Conservation (phyloP, 768 basidiomycete genomes). For the Baorangia bicolor region DNA sequence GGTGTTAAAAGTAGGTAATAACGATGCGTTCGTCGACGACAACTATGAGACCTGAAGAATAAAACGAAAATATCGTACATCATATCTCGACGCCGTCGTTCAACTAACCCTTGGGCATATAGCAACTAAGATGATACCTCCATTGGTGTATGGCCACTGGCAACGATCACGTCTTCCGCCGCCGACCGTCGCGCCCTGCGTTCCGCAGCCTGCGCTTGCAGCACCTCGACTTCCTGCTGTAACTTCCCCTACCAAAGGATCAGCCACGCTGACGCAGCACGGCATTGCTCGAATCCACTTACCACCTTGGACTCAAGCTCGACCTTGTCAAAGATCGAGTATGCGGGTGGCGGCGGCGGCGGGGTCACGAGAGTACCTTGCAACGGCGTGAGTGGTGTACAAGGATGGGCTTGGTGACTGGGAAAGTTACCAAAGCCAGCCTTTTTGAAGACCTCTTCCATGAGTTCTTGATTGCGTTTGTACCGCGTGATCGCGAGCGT, state of each 20-base stretch:
- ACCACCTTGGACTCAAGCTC: constrained; percentile 61
- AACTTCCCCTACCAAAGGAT: constrained; percentile 47
- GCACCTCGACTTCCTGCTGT: constrained; percentile 53
- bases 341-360: constrained; percentile 47
- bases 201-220: constrained; percentile 50
- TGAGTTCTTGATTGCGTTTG: constrained; percentile 77
- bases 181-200: constrained; percentile 37
- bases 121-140: constrained; percentile 22
- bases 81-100: not conserved
- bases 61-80: not conserved
- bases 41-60: not conserved
- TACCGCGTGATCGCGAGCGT: constrained; percentile 72
- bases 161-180: constrained; percentile 30
- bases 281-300: constrained; percentile 19
- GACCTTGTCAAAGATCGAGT: constrained; percentile 57
- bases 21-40: not conserved
- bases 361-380: constrained; percentile 46
- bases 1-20: not conserved
- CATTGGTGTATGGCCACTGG: constrained; percentile 32
- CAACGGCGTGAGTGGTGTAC: not conserved
- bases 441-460: constrained; percentile 77
- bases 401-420: not conserved
- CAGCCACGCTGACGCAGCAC: not conserved
- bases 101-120: not conserved
- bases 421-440: constrained; percentile 56